Percentiles rank a stretch among this genome's conserved stretches.
Evolutionary conservation across 2,329 filamentous ascomycete species (phyloP).

Genomic region (Neophaeococcomyces mojaviensis): DNA sequence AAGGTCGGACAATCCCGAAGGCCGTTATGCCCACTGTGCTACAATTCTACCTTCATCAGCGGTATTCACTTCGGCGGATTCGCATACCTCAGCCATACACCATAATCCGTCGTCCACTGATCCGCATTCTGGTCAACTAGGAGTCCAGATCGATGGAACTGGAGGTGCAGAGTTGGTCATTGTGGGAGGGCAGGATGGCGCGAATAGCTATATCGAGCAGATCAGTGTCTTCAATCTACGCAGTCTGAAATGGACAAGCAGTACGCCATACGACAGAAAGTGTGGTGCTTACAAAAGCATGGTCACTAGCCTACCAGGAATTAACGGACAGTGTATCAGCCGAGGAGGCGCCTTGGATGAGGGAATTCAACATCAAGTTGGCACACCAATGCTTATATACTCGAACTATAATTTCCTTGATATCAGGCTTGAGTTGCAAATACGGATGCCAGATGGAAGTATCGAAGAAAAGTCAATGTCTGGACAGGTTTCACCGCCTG

Average conservation of each 20-base stretch:
- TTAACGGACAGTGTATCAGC: slow-evolving; percentile 25
- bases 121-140: slow-evolving; percentile 79
- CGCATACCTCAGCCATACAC: slow-evolving; percentile 77
- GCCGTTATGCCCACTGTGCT: slow-evolving; percentile 92
- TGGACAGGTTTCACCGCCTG: slow-evolving; percentile 77
- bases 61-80: slow-evolving; percentile 74
- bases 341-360: slow-evolving; percentile 18
- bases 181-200: slow-evolving; percentile 89
- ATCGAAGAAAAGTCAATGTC: slow-evolving; percentile 85
- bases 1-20: slow-evolving; percentile 76
- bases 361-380: slow-evolving; percentile 22
- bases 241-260: slow-evolving; percentile 91
- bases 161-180: slow-evolving; percentile 96
- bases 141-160: slow-evolving; percentile 79
- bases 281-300: slow-evolving; percentile 96
- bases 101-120: slow-evolving; percentile 79
- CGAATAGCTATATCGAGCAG: slow-evolving; percentile 98
- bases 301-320: slow-evolving; percentile 64
- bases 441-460: slow-evolving; percentile 74
- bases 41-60: slow-evolving; percentile 84
- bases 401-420: slow-evolving; percentile 99
- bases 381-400: slow-evolving; percentile 81
- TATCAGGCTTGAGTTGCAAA: slow-evolving; percentile 89
- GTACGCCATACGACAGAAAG: slow-evolving; percentile 76
- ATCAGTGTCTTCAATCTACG: slow-evolving; percentile 96